These are phyloP conservation scores for Tremella yokohamensis DNA, from an alignment of 768 basidiomycete genomes.

Conservation along the genomic window DNA sequence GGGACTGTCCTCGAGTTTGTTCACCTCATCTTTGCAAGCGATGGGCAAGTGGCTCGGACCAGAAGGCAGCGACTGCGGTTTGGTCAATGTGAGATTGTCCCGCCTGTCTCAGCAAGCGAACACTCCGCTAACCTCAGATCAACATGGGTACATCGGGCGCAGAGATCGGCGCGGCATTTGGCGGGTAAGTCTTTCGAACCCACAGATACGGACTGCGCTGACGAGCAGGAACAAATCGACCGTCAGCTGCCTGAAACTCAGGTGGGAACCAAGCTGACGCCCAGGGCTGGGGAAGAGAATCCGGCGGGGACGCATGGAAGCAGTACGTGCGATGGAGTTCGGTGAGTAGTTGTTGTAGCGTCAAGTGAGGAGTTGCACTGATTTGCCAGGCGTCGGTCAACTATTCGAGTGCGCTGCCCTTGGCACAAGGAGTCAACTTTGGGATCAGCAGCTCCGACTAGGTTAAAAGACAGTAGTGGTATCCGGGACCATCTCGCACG, in stretches of 20 bases:
- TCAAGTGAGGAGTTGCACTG: background rate
- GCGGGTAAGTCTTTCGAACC: conserved; percentile 53
- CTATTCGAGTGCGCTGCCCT: conserved; percentile 79
- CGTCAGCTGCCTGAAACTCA: conserved; percentile 52
- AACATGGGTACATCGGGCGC: conserved; percentile 69
- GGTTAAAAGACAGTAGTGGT: background rate
- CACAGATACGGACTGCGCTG: background rate
- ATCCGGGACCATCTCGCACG: background rate
- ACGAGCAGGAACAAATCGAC: conserved; percentile 65
- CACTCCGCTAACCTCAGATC: conserved; percentile 52
- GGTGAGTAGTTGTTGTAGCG: conserved; percentile 1
- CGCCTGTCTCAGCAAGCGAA: background rate
- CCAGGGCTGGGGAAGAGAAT: conserved; percentile 73
- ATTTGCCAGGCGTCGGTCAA: conserved; percentile 73
- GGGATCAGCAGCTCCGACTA: conserved; percentile 13
- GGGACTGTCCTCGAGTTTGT: conserved; percentile 56
- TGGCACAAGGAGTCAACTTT: conserved; percentile 92
- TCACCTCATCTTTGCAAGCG: conserved; percentile 78
- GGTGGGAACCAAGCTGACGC: conserved; percentile 70
- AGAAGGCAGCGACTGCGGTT: conserved; percentile 81
- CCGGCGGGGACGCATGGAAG: conserved; percentile 98
- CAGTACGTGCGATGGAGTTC: conserved; percentile 75
- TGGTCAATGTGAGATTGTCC: conserved; percentile 72
- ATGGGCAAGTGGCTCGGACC: conserved; percentile 91
- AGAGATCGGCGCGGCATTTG: conserved; percentile 82